Evolutionary conservation across 2,329 filamentous ascomycete species (phyloP).

Genomic region (Pestalotiopsis sp.): DNA sequence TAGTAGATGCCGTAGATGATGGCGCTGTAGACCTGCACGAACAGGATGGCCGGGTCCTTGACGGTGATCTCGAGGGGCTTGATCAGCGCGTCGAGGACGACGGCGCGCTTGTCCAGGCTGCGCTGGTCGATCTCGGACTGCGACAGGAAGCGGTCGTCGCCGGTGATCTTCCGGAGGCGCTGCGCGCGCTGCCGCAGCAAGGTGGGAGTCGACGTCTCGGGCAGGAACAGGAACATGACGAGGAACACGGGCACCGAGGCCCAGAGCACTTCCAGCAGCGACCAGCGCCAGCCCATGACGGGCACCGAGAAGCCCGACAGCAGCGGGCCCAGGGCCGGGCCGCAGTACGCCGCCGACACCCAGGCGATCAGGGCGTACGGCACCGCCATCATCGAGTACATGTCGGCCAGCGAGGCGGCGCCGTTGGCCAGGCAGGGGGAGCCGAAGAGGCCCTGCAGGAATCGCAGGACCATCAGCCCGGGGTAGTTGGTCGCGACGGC

Average conservation of each 20-base stretch:
- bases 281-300: slow-evolving; percentile 65
- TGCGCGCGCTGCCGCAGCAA: slow-evolving; percentile 64
- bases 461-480: slow-evolving; percentile 65
- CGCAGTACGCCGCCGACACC: slow-evolving; percentile 56
- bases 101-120: slow-evolving; percentile 48
- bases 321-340: slow-evolving; percentile 61
- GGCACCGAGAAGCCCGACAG: slow-evolving; percentile 63
- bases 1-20: slow-evolving; percentile 67
- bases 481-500: slow-evolving; percentile 65
- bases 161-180: slow-evolving; percentile 64
- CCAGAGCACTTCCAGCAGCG: slow-evolving; percentile 66
- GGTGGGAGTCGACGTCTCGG: slow-evolving; percentile 63
- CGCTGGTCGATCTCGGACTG: slow-evolving; percentile 67
- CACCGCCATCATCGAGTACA: slow-evolving; percentile 56
- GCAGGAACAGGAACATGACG: slow-evolving; percentile 64
- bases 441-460: slow-evolving; percentile 69
- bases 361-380: slow-evolving; percentile 63
- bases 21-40: slow-evolving; percentile 63
- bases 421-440: slow-evolving; percentile 66
- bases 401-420: slow-evolving; percentile 53
- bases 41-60: slow-evolving; percentile 64
- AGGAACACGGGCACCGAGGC: slow-evolving; percentile 60
- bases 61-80: slow-evolving; percentile 63
- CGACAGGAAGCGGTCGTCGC: slow-evolving; percentile 57
- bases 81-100: slow-evolving; percentile 60